Evolutionary conservation across 768 basidiomycete genomes (phyloP).

Genomic region (Suillus subalutaceus): DNA sequence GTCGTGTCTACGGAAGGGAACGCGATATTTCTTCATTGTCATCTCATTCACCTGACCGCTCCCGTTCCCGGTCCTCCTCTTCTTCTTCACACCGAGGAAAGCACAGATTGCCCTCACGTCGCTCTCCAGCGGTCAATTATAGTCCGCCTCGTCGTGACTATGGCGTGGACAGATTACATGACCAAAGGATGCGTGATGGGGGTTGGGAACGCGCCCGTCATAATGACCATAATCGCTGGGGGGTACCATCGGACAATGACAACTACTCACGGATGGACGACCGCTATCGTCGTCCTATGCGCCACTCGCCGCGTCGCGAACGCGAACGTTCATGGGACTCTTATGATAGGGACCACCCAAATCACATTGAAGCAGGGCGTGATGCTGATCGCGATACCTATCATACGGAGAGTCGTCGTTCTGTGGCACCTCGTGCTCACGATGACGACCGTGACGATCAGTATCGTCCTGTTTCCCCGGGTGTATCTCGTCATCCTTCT

Average conservation of each 20-base stretch:
- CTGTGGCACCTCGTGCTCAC: conserved; percentile 15
- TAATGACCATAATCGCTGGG: conserved; percentile 18
- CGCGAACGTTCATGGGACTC: conserved; percentile 19
- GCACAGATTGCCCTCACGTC: conserved; percentile 38
- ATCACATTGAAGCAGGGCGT: conserved; percentile 13
- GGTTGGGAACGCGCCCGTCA: conserved; percentile 33
- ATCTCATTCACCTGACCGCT: conserved; percentile 36
- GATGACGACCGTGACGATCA: conserved; percentile 16
- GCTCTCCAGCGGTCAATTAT: conserved; percentile 38
- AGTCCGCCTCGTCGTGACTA: conserved; percentile 43
- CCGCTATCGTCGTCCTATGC: conserved; percentile 18
- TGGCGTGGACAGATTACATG: conserved; percentile 36
- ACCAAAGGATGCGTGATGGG: conserved; percentile 41
- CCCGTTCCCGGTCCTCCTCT: conserved; percentile 44
- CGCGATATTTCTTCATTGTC: conserved; percentile 21
- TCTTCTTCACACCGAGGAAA: conserved; percentile 36
- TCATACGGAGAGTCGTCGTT: conserved; percentile 10
- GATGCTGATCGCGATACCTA: conserved; percentile 13
- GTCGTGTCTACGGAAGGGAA: conserved; percentile 27
- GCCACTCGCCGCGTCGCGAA: conserved; percentile 18
- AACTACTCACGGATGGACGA: conserved; percentile 13
- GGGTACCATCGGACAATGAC: conserved; percentile 14
- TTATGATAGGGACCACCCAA: conserved; percentile 13
- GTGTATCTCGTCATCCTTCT: conserved; percentile 19
- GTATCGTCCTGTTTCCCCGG: conserved; percentile 25